Conservation (phyloP, 2,329 filamentous ascomycete genomes). For the Ophiosphaerella narmari region DNA sequence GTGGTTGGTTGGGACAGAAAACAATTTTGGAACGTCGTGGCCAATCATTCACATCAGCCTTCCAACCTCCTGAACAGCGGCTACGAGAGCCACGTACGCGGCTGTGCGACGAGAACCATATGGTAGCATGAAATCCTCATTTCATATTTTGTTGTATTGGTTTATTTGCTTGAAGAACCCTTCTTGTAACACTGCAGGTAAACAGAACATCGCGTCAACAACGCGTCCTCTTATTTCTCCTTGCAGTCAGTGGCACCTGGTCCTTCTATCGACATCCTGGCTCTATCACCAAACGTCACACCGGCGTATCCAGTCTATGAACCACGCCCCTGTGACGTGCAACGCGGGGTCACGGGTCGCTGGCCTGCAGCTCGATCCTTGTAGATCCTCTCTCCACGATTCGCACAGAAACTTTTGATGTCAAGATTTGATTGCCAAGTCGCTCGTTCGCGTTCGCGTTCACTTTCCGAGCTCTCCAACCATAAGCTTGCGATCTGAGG, state of each 20-base stretch:
- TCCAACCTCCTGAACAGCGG: constrained; percentile 16
- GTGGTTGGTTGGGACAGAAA: constrained; percentile 25
- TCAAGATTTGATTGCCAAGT: constrained; percentile 28
- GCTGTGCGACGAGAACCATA: constrained; percentile 19
- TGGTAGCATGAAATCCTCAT: constrained; percentile 27
- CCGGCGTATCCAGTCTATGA: constrained; percentile 36
- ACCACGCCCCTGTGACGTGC: constrained; percentile 29
- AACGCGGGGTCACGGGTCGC: constrained; percentile 13
- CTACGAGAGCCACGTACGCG: constrained; percentile 6
- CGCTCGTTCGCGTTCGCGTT: constrained; percentile 19
- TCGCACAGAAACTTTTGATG: constrained; percentile 30
- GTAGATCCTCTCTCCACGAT: constrained; percentile 28
- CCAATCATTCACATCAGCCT: constrained; percentile 28
- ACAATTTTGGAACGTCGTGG: constrained; percentile 15
- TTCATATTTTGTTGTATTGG: constrained; percentile 21
- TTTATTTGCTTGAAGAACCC: constrained; percentile 14
- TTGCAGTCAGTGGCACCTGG: constrained; percentile 11
- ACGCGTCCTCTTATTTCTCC: constrained; percentile 20
- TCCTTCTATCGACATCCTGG: constrained; percentile 12
- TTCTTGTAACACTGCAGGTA: constrained; percentile 25
- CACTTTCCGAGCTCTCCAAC: constrained; percentile 79
- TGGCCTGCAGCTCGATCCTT: constrained; percentile 12
- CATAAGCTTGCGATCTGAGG: constrained; percentile 84
- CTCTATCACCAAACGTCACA: constrained; percentile 35
- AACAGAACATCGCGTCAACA: constrained; percentile 19